These are phyloP conservation scores for Juncus effusus DNA, from an alignment of 176 grass and related monocot genomes.

Conservation along the genomic window DNA sequence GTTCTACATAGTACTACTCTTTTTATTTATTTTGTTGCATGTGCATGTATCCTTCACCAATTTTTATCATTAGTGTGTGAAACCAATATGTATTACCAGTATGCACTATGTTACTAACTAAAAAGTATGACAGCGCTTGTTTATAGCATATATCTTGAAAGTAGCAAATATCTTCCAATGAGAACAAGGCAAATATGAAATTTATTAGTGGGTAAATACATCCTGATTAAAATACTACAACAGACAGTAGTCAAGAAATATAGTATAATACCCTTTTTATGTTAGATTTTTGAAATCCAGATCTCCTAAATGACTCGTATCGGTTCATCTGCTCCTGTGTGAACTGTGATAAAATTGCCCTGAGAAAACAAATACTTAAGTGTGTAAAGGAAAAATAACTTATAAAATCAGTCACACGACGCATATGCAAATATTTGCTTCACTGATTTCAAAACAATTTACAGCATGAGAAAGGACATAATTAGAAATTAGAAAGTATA, in stretches of 20 bases:
- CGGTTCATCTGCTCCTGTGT: constrained; percentile 88
- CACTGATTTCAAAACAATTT: no score
- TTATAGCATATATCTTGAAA: neutral
- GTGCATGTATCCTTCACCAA: no score
- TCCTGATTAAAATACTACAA: neutral
- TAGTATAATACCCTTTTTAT: constrained; percentile 74
- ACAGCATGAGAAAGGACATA: no score
- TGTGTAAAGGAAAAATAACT: neutral
- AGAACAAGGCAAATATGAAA: neutral
- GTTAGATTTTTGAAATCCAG: constrained; percentile 98
- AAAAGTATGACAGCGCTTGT: no score
- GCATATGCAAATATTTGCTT: neutral
- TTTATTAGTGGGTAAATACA: neutral
- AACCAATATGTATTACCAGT: no score
- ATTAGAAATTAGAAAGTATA: no score
- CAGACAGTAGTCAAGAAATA: neutral
- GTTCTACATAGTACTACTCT: no score
- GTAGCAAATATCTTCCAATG: neutral
- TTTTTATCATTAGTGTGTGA: no score
- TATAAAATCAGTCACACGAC: neutral
- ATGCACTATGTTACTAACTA: no score
- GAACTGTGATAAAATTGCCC: constrained; percentile 86
- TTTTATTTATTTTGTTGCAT: no score
- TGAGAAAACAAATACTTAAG: constrained; percentile 32
- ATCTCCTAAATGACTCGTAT: constrained; percentile 89